Percentiles rank a stretch among this genome's conserved stretches.
These are phyloP conservation scores for Pholiota adiposa DNA, from an alignment of 1,284 basidiomycete genomes.

Conservation along the genomic window DNA sequence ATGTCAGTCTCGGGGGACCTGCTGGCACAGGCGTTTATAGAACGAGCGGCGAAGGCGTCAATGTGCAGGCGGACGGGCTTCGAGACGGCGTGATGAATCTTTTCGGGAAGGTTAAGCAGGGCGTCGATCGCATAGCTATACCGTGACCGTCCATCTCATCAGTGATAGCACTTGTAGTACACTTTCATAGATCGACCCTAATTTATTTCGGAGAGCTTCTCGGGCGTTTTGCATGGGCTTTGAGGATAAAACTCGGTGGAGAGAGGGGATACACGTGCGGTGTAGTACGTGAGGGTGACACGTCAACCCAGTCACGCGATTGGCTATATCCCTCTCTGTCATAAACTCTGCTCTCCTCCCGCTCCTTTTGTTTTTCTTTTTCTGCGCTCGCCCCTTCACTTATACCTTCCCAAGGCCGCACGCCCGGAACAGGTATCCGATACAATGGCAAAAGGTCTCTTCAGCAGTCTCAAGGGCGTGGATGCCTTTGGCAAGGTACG, in stretches of 20 bases:
- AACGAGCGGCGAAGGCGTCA: conserved; percentile 69
- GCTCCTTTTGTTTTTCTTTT: conserved; percentile 28
- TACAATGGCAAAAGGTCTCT: conserved; percentile 75
- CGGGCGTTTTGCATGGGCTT: conserved; percentile 6
- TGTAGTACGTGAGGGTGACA: conserved; percentile 29
- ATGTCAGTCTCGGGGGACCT: conserved; percentile 87
- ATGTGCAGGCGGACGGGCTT: conserved; percentile 81
- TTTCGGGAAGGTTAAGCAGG: conserved; percentile 87
- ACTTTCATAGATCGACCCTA: conserved; percentile 3
- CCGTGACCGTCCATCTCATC: conserved; percentile 10
- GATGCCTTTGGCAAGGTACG: conserved; percentile 98
- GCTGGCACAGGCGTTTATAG: conserved; percentile 84
- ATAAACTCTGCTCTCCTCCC: conserved; percentile 19
- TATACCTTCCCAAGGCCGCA: conserved; percentile 33
- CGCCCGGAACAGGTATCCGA: conserved; percentile 32
- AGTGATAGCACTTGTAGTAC: conserved; percentile 8
- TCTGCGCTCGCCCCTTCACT: conserved; percentile 33
- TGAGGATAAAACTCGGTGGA: conserved; percentile 27
- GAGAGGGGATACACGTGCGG: conserved; percentile 22
- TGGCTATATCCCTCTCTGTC: conserved; percentile 4
- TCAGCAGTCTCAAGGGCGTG: conserved; percentile 78
- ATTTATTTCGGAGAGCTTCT: conserved; percentile 18
- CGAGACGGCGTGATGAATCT: conserved; percentile 86
- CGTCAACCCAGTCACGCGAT: conserved; percentile 36
- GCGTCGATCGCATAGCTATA: conserved; percentile 76